These are phyloP conservation scores for Aspergillus luchuensis DNA, from an alignment of 2,329 filamentous ascomycete genomes.

Conservation along the genomic window DNA sequence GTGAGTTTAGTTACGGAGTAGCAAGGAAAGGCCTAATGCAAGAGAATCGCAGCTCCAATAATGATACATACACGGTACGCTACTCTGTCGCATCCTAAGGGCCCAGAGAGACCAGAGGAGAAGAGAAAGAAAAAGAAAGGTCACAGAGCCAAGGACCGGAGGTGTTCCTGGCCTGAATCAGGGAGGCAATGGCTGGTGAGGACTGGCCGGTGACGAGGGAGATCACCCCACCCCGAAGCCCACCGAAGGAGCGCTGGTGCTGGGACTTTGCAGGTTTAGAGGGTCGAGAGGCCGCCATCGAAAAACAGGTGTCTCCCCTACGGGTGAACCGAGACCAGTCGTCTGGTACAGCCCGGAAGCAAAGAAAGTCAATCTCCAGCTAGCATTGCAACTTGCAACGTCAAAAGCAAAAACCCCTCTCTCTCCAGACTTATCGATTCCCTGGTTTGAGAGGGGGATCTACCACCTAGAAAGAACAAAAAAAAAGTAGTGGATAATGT, in stretches of 20 bases:
- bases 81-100: background rate
- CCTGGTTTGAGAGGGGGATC: background rate
- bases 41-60: background rate
- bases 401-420: background rate
- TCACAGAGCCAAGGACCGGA: conserved; percentile 25
- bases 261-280: conserved; percentile 20
- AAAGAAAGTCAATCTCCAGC: conserved; percentile 6
- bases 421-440: background rate
- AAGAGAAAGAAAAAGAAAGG: conserved; percentile 13
- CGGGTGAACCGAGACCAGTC: conserved; percentile 17
- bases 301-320: conserved; percentile 4
- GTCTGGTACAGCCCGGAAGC: conserved; percentile 9
- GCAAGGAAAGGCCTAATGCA: background rate
- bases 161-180: conserved; percentile 29
- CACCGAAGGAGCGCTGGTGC: conserved; percentile 24
- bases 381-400: conserved; percentile 10
- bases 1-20: background rate
- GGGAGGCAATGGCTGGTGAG: conserved; percentile 26
- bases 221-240: conserved; percentile 28
- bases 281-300: conserved; percentile 4
- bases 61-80: background rate
- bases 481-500: too few relatives aligned
- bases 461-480: background rate
- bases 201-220: conserved; percentile 26
- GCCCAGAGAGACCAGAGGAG: conserved; percentile 3